Base-by-base conservation (phyloP, 2,329 filamentous ascomycete genomes). In the Triangularia setosa region DNA sequence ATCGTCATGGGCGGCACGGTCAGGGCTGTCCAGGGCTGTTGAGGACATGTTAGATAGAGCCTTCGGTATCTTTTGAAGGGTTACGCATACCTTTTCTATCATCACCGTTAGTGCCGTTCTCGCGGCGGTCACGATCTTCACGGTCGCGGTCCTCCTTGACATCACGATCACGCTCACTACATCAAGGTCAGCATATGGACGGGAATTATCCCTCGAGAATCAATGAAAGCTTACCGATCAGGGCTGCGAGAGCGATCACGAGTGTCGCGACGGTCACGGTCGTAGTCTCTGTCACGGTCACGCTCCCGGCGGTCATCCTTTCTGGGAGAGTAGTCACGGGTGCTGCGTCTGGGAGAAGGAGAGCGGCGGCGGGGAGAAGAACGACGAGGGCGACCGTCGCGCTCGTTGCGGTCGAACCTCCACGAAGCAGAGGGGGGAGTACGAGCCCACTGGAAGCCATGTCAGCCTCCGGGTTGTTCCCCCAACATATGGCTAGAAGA, bases 361-460 rank as follows among this genome's bases (percentile, higher is more conserved):
- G 91, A 90, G 66, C 92, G 90, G 71, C 76, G 75, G 57, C 87
- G 87, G 69, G 87, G 87, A 71, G 87, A 87, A 61, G 86, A 76
- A 69, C 79, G 84, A 69, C 81, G 83, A 65, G 75, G 73, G 24
- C 75, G 76, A 24, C 75, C 77, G 52, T 77, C 80, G 56, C 80
- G 79, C 30, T 76, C 75, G 68, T 79, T 75, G 71, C 87, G 85
- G 66, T 90, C 95, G 76, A 99, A 99, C 67, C 95, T 91, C 95
- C 95, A 99, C 28, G 93, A 98, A 61, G 95, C 95, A 70, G 95
- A 98, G 58, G 95, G 95, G 73, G 95, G 95, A 74, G 95, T 99
- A 73, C 95, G 92, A 73, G 95, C 95, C 95, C 95, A 99, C 95
- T 99, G 69, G 14, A n/a, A 64, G 23, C 3, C 3, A 14, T 33